These are phyloP conservation scores for Pisolithus albus DNA, from an alignment of 768 basidiomycete species.

Conservation along the genomic window DNA sequence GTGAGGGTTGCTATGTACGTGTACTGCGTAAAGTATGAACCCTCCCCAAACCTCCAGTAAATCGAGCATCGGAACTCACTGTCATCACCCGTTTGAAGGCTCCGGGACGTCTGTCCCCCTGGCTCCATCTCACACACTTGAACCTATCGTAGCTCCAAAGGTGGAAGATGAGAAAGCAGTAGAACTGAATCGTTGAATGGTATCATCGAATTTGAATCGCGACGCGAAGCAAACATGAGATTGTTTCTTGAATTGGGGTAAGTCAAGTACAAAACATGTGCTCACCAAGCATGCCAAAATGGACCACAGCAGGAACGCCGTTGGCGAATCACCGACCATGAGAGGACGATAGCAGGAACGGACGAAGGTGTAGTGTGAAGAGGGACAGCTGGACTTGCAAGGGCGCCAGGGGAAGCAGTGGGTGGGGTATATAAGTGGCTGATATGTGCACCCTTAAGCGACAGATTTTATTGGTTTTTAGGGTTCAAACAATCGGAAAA, in stretches of 20 bases:
- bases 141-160: slow-evolving; percentile 79
- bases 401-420: too few relatives aligned
- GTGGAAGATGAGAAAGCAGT: slow-evolving; percentile 60
- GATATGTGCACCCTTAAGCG: too few relatives aligned
- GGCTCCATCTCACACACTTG: slow-evolving; percentile 62
- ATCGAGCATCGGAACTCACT: slow-evolving; percentile 36
- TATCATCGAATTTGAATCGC: neutral
- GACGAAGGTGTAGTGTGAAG: neutral
- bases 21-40: slow-evolving; percentile 41
- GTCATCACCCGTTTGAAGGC: slow-evolving; percentile 88
- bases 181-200: slow-evolving; percentile 42
- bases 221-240: neutral
- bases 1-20: slow-evolving; percentile 72
- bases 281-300: slow-evolving; percentile 60
- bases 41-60: neutral
- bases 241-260: neutral
- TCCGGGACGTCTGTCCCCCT: slow-evolving; percentile 69
- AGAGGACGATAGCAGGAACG: neutral
- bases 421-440: too few relatives aligned
- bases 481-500: too few relatives aligned
- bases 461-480: too few relatives aligned
- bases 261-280: slow-evolving; percentile 2
- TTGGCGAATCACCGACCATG: slow-evolving; percentile 71
- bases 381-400: neutral
- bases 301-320: slow-evolving; percentile 73